Evolutionary conservation across 2,329 filamentous ascomycete genomes (phyloP).

Genomic region (Aspergillus pseudoterreus): DNA sequence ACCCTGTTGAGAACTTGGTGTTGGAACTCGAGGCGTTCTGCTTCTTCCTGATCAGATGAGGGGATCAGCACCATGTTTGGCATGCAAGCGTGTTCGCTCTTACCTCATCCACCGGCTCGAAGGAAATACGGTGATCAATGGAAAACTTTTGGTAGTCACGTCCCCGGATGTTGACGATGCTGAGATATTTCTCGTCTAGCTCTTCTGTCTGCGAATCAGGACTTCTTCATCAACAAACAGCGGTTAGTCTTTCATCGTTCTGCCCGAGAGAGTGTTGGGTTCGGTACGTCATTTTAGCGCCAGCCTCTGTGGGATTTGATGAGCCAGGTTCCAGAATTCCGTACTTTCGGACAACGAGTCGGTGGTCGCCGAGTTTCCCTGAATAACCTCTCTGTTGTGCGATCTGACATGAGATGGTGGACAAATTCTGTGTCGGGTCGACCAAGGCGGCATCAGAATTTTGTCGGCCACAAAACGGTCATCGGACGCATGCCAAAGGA

Average conservation of each 20-base stretch:
- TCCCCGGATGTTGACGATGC: conserved; percentile 59
- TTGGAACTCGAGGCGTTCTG: conserved; percentile 60
- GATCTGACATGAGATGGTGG: conserved; percentile 14
- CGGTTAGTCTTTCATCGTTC: conserved; percentile 21
- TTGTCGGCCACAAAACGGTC: conserved; percentile 13
- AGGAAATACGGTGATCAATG: conserved; percentile 62
- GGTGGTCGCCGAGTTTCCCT: not conserved
- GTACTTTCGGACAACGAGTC: not conserved
- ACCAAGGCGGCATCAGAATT: conserved; percentile 20
- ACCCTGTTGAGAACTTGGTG: conserved; percentile 60
- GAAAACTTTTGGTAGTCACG: conserved; percentile 66
- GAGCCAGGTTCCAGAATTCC: not conserved
- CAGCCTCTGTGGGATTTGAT: not conserved
- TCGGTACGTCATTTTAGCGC: conserved; percentile 30
- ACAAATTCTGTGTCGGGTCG: conserved; percentile 21
- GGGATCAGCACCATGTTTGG: conserved; percentile 12
- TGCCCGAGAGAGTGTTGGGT: conserved; percentile 8
- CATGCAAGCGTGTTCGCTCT: conserved; percentile 1
- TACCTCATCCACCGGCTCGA: conserved; percentile 70
- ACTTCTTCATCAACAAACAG: conserved; percentile 29
- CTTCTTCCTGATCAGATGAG: conserved; percentile 57
- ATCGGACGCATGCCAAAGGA: conserved; percentile 20
- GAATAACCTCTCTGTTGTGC: not conserved
- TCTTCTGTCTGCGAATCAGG: conserved; percentile 45
- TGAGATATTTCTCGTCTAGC: conserved; percentile 57